These are phyloP conservation scores for Penicillium crustosum DNA, from an alignment of 2,329 filamentous ascomycete species.

Conservation along the genomic window DNA sequence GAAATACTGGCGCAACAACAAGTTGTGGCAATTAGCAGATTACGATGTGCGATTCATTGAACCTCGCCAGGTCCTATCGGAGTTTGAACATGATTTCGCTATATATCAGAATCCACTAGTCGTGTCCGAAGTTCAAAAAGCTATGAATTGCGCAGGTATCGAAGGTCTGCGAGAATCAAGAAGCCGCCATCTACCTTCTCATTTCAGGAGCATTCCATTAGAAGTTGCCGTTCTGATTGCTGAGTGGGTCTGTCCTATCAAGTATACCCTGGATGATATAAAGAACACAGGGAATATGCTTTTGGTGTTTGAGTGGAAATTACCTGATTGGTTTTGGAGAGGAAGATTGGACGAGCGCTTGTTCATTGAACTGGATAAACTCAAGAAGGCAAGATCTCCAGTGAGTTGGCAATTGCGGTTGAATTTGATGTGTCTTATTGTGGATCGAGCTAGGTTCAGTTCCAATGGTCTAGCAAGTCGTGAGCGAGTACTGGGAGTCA, in stretches of 20 bases:
- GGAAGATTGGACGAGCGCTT: neutral
- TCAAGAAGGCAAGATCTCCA: neutral
- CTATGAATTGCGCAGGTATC: neutral
- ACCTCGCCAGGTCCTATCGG: neutral
- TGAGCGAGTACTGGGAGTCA: too few relatives aligned
- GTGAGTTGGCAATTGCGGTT: too few relatives aligned
- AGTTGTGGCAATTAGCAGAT: neutral
- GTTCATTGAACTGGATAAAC: constrained; percentile 6
- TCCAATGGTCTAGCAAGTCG: too few relatives aligned
- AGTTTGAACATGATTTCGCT: neutral
- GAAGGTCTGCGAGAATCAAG: neutral
- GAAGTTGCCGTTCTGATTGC: too few relatives aligned
- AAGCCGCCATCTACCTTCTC: too few relatives aligned
- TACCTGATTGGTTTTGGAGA: constrained; percentile 7
- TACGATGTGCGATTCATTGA: neutral
- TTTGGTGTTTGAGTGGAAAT: too few relatives aligned
- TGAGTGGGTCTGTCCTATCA: too few relatives aligned
- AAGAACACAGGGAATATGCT: too few relatives aligned
- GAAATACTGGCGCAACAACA: neutral
- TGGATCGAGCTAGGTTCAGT: too few relatives aligned
- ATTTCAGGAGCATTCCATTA: too few relatives aligned
- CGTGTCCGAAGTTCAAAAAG: neutral
- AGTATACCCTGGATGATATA: too few relatives aligned
- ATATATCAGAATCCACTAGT: neutral
- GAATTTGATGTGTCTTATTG: too few relatives aligned